These are phyloP conservation scores for Tricholoma furcatifolium DNA, from an alignment of 768 basidiomycete genomes.

Conservation along the genomic window DNA sequence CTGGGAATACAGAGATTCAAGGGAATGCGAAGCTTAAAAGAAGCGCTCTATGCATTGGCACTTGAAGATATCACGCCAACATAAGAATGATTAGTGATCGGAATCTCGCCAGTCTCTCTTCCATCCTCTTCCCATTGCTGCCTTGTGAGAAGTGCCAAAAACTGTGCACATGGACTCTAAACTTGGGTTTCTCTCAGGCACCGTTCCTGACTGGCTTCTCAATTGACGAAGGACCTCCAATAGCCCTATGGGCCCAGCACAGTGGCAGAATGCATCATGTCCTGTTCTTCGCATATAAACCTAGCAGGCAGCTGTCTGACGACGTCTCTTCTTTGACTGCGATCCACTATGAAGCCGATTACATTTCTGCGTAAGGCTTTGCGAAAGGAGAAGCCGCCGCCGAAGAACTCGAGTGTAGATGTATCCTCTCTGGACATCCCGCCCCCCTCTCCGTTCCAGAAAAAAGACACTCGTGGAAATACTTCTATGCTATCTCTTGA, in stretches of 20 bases:
- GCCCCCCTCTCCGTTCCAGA: constrained; percentile 3
- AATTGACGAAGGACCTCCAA: constrained; percentile 20
- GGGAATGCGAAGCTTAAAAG: no score
- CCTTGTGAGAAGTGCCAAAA: constrained; percentile 9
- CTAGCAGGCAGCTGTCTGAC: not conserved
- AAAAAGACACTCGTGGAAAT: not conserved
- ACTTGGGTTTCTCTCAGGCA: constrained; percentile 24
- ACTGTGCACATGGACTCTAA: constrained; percentile 10
- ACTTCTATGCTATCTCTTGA: constrained; percentile 4
- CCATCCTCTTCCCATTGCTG: constrained; percentile 1
- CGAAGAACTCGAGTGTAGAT: constrained; percentile 5
- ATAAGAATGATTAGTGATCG: constrained; percentile 2
- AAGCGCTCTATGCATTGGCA: no score
- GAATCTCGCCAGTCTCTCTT: constrained; percentile 1
- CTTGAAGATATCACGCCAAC: not conserved
- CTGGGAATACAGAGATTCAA: no score
- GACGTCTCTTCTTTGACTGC: not conserved
- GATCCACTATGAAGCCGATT: constrained; percentile 34
- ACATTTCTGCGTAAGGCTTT: constrained; percentile 39
- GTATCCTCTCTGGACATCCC: not conserved
- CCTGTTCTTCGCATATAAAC: not conserved
- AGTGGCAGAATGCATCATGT: constrained; percentile 6
- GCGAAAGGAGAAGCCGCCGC: constrained; percentile 31
- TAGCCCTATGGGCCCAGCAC: constrained; percentile 18
- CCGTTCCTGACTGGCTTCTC: constrained; percentile 28